A percentile compares a stretch with the other conserved stretches of the same genome.
Evolutionary conservation across 192 early-diverging fungal species (phyloP).

Genomic region (Backusella parvicylindrica): DNA sequence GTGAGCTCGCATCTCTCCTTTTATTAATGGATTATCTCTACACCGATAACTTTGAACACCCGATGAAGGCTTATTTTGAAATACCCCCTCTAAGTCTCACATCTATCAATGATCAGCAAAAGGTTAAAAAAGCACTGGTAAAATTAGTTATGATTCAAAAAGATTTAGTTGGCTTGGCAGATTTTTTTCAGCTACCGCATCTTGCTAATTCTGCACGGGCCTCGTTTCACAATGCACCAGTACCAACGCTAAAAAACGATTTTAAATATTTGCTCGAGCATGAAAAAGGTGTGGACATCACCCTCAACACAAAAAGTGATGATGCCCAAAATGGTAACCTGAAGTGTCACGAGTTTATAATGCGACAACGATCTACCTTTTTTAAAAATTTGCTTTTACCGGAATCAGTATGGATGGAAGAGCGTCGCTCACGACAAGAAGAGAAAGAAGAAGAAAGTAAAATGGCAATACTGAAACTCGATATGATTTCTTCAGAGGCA

Average conservation of each 20-base stretch:
- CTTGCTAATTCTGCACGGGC: slow-evolving; percentile 38
- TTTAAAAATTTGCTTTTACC: slow-evolving; percentile 59
- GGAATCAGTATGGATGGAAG: slow-evolving; percentile 46
- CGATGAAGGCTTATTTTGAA: slow-evolving; percentile 34
- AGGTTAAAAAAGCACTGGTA: not conserved
- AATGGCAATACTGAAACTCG: slow-evolving; percentile 32
- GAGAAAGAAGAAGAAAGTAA: not conserved
- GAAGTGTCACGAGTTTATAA: slow-evolving; percentile 44
- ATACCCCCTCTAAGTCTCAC: not conserved
- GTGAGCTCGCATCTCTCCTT: slow-evolving; percentile 32
- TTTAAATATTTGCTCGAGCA: slow-evolving; percentile 13
- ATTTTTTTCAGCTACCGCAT: slow-evolving; percentile 33
- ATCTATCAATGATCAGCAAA: not conserved
- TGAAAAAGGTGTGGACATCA: not conserved
- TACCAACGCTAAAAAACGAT: slow-evolving; percentile 25
- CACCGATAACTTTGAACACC: slow-evolving; percentile 42
- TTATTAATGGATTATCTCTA: slow-evolving; percentile 55
- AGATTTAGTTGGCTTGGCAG: slow-evolving; percentile 33
- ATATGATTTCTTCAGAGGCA: slow-evolving; percentile 45
- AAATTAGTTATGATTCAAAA: slow-evolving; percentile 25
- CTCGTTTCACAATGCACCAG: slow-evolving; percentile 34
- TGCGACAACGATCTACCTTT: slow-evolving; percentile 60
- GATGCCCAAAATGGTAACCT: slow-evolving; percentile 17
- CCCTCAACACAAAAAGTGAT: not conserved
- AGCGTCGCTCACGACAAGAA: slow-evolving; percentile 18